These are phyloP conservation scores for Ulota crispa DNA, from an alignment of 225 moss, liverwort and hornwort species.

Conservation along the genomic window DNA sequence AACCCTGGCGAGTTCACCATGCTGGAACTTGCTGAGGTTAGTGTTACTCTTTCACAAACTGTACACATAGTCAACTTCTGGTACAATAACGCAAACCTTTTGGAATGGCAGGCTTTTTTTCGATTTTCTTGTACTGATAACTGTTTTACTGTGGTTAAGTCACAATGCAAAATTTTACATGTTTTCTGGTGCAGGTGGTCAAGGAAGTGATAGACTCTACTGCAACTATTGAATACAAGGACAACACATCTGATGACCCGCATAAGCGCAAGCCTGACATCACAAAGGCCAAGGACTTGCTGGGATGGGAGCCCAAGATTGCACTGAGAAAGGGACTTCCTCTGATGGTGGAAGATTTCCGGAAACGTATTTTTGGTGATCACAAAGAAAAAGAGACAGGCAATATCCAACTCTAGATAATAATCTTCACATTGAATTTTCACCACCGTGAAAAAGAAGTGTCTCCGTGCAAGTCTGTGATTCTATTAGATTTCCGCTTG, in stretches of 20 bases:
- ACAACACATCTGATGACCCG: slow-evolving; percentile 68
- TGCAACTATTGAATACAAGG: slow-evolving; percentile 45
- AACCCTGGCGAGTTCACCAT: slow-evolving; percentile 54
- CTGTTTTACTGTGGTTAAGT: not conserved
- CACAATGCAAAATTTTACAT: not conserved
- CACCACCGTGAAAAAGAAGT: not conserved
- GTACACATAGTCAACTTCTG: not conserved
- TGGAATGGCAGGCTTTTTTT: not conserved
- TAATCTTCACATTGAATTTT: not conserved
- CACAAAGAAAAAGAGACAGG: slow-evolving; percentile 14
- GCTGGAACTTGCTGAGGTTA: slow-evolving; percentile 49
- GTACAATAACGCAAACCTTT: not conserved
- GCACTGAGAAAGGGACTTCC: slow-evolving; percentile 36
- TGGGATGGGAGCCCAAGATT: slow-evolving; percentile 45
- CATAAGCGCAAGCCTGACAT: slow-evolving; percentile 72
- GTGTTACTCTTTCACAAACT: not conserved
- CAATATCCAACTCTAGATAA: not conserved
- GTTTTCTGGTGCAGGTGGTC: slow-evolving; percentile 46
- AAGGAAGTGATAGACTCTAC: slow-evolving; percentile 56
- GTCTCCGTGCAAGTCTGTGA: not conserved
- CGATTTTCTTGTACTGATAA: not conserved
- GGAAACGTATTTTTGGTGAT: slow-evolving; percentile 40
- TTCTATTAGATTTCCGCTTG: not conserved
- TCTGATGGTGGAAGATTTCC: slow-evolving; percentile 44
- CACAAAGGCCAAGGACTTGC: slow-evolving; percentile 46